phyloP scores from a whole-genome alignment of 805 yeast species.

The Hanseniaspora lindneri region DNA sequence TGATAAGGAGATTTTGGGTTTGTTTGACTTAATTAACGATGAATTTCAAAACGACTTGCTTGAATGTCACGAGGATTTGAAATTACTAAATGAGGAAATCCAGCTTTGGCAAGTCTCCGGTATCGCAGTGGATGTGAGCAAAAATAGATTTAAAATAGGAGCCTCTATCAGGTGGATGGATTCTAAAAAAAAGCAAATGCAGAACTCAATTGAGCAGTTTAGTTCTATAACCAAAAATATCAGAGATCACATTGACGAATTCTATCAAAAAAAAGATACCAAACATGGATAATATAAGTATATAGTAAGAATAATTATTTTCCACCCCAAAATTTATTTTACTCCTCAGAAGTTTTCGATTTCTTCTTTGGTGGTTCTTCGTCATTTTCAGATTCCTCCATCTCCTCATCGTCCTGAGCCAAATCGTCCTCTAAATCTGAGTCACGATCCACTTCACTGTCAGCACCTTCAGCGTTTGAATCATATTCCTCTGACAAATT shows the following conservation, averaged over 20 bases:
- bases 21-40: slow-evolving; percentile 3
- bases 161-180: slow-evolving; percentile 3
- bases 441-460: slow-evolving; percentile 26
- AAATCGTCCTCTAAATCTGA: slow-evolving; percentile 20
- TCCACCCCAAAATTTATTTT: background rate
- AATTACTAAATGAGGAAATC: background rate
- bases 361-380: slow-evolving; percentile 14
- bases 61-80: slow-evolving; percentile 3
- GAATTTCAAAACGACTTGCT: slow-evolving; percentile 7
- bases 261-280: background rate
- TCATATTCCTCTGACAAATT: slow-evolving; percentile 81
- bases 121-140: slow-evolving; percentile 5
- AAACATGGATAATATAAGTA: background rate
- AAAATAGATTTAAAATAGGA: background rate
- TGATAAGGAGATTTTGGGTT: background rate
- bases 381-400: slow-evolving; percentile 8
- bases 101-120: slow-evolving; percentile 10
- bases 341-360: background rate
- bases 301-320: too few relatives aligned
- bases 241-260: background rate
- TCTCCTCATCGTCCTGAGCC: slow-evolving; percentile 15
- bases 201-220: slow-evolving; percentile 1
- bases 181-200: background rate
- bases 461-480: slow-evolving; percentile 38
- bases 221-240: slow-evolving; percentile 1